These are phyloP conservation scores for Blastocystis sp. DNA, from an alignment of 352 stramenopile genomes.

Conservation along the genomic window DNA sequence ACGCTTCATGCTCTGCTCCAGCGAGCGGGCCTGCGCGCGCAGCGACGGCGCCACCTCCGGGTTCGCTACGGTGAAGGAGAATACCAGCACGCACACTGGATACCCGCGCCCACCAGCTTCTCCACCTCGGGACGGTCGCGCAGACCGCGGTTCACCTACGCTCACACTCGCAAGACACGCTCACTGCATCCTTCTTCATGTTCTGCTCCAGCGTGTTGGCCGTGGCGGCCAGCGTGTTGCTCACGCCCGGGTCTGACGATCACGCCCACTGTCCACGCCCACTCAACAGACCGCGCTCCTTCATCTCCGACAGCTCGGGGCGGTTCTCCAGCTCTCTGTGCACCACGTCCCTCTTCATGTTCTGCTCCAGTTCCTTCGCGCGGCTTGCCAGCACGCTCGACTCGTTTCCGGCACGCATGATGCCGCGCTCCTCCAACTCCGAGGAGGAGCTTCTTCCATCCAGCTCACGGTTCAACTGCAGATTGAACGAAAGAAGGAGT, in stretches of 20 bases:
- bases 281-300: too few species aligned
- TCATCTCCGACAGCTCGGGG: too few species aligned
- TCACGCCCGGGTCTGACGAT: too few species aligned
- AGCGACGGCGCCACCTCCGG: neutral
- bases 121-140: neutral
- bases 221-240: neutral
- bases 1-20: neutral
- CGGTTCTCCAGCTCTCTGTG: too few species aligned
- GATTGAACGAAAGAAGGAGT: neutral
- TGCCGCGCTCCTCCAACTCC: slow-evolving; percentile 8
- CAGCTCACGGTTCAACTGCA: slow-evolving; percentile 1
- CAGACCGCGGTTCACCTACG: neutral
- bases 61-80: neutral
- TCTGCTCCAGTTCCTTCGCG: neutral
- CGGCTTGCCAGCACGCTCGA: slow-evolving; percentile 3
- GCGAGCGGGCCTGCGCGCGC: neutral
- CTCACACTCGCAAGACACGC: too few species aligned
- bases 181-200: slow-evolving; percentile 13
- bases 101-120: neutral
- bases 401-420: neutral
- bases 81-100: neutral
- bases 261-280: too few species aligned
- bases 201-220: slow-evolving; percentile 3
- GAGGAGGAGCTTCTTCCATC: slow-evolving; percentile 3
- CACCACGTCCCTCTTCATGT: slow-evolving; percentile 10